phyloP scores from a whole-genome alignment of 75 land plant species.

The Pseudotsuga menziesii region DNA sequence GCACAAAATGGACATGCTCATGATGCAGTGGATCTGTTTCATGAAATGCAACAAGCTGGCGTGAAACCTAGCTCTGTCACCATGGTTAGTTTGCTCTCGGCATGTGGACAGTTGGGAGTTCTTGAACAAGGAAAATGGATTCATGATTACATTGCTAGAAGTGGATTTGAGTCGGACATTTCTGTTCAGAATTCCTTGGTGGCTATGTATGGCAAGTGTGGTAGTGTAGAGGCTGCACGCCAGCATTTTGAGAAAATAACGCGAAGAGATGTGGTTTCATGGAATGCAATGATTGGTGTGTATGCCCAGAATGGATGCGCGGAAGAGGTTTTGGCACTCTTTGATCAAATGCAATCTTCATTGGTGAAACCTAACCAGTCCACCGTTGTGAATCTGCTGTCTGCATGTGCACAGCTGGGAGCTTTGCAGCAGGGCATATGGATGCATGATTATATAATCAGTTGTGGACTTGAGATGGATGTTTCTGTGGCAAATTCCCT shows the following conservation, averaged over 20 bases:
- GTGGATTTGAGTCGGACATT: background rate
- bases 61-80: slow-evolving; percentile 19
- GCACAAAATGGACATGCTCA: slow-evolving; percentile 11
- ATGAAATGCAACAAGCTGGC: slow-evolving; percentile 28
- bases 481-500: slow-evolving; percentile 11
- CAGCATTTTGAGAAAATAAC: slow-evolving; percentile 9
- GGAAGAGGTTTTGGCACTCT: slow-evolving; percentile 9
- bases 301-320: background rate
- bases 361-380: slow-evolving; percentile 8
- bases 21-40: slow-evolving; percentile 23
- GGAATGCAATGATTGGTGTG: slow-evolving; percentile 17
- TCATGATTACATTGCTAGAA: background rate
- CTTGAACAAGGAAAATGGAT: background rate
- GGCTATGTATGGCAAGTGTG: slow-evolving; percentile 20
- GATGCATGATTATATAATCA: slow-evolving; percentile 10
- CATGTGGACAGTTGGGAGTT: slow-evolving; percentile 5
- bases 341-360: slow-evolving; percentile 14
- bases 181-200: background rate
- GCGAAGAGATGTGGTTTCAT: slow-evolving; percentile 12
- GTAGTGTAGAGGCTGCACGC: slow-evolving; percentile 13
- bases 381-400: background rate
- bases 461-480: slow-evolving; percentile 5
- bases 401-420: slow-evolving; percentile 5
- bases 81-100: slow-evolving; percentile 17
- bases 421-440: slow-evolving; percentile 4